Evolutionary conservation across 495 filamentous ascomycete genomes (phyloP), one percentile per base, ranked within the genome.

Genomic region (Tetracladium marchalianum): DNA sequence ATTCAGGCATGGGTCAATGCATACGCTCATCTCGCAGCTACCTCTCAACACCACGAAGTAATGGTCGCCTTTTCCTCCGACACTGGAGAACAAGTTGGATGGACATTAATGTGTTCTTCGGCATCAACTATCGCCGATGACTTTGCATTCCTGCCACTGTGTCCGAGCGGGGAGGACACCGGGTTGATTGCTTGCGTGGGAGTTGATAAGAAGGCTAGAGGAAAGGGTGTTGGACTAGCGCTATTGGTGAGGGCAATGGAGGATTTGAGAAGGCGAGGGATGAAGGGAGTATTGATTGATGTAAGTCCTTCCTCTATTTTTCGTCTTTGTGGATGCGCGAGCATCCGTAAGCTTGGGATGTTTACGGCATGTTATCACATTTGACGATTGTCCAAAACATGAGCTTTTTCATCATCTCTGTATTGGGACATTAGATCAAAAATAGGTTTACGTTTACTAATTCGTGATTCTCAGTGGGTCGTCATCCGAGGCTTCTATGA

Each of bases 111-210:
- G 70, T 61, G 71, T 3, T 50, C 58, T 10, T 68, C 63, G 0
- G 41, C 52, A 1, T 62, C 57, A 8, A 19, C 59, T 1, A 42
- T 72, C 5, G 57, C 64, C 18, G 10, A 59, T n/a, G 46, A 55
- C 15, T 74, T 71, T 63, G 70, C 69, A 10, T 69, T 74, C 46
- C 62, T 69, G 1, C 62, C 67, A 17, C 58, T 68, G 0, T 43
- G 49, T 36, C 47, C 52, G 24, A 67, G 64, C 15, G 62, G 64
- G n/a, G 61, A 66, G 12, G 60, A 67, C 12, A 72, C 70, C 0
- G 72, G 72, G 0, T 51, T 75, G 16, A 74, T 76, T 31, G 72
- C 66, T 1, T 68, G 64, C 41, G 72, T 76, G 8, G 72, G 72
- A 19, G 65, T 74, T 27, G 70, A 76, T 51, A 43, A 48, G 18